Conservation (phyloP, 148 eudicot species). For the Dianthus caryophyllus region DNA sequence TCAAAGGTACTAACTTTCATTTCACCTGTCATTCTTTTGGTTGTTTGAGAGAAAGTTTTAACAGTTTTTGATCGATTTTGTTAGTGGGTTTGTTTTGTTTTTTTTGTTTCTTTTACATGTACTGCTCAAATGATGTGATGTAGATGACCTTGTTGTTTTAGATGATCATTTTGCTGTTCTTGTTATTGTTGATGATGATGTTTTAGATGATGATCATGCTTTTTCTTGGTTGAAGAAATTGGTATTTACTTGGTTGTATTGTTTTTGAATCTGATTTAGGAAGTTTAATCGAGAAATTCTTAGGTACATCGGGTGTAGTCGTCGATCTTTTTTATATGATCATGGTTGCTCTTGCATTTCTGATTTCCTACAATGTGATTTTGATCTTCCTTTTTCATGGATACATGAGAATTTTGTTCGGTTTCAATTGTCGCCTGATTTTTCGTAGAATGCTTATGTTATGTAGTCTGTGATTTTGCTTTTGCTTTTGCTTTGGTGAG, state of each 20-base stretch:
- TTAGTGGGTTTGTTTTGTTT: slow-evolving; percentile 4
- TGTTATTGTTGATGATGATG: background rate
- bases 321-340: too few species aligned
- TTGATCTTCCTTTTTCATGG: too few species aligned
- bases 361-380: too few species aligned
- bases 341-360: too few species aligned
- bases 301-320: too few species aligned
- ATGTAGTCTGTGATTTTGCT: background rate
- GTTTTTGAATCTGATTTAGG: background rate
- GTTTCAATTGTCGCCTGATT: background rate
- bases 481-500: background rate
- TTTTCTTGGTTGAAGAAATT: slow-evolving; percentile 5
- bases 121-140: background rate
- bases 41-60: background rate
- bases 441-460: slow-evolving; percentile 9
- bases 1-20: background rate
- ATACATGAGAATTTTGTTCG: too few species aligned
- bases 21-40: slow-evolving; percentile 3
- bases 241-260: background rate
- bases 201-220: background rate
- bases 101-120: background rate
- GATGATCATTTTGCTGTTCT: background rate
- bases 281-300: background rate
- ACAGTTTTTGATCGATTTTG: background rate
- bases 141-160: background rate